Percentiles rank a stretch among this genome's conserved stretches.
Conservation (phyloP, 805 yeast genomes). For the Debaryomyces maramus region DNA sequence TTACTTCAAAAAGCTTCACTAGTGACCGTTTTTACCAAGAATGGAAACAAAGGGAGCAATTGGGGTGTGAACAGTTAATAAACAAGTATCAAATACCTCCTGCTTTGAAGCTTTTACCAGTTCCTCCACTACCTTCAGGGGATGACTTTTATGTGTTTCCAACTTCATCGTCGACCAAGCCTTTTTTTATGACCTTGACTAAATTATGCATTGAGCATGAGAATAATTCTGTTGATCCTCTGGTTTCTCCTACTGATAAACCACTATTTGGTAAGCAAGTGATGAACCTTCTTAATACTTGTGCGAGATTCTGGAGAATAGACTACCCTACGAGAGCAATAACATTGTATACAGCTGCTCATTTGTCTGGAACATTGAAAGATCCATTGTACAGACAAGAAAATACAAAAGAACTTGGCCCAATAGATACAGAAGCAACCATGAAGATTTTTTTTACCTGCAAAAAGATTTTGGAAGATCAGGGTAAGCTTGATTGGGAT, state of each 20-base stretch:
- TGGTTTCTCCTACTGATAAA: slow-evolving; percentile 13
- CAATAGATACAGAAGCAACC: slow-evolving; percentile 30
- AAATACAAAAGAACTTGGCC: slow-evolving; percentile 25
- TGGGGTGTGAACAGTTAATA: slow-evolving; percentile 21
- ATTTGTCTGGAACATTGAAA: slow-evolving; percentile 29
- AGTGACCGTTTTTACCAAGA: slow-evolving; percentile 21
- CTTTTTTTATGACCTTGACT: slow-evolving; percentile 40
- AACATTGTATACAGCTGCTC: slow-evolving; percentile 50
- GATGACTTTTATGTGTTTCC: slow-evolving; percentile 41
- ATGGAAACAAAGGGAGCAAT: slow-evolving; percentile 36
- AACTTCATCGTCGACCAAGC: slow-evolving; percentile 31
- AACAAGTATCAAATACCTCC: slow-evolving; percentile 35
- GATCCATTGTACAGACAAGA: slow-evolving; percentile 23
- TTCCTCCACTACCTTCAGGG: slow-evolving; percentile 34
- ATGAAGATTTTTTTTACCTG: slow-evolving; percentile 27
- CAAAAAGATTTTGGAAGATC: slow-evolving; percentile 31
- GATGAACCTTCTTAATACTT: slow-evolving; percentile 41
- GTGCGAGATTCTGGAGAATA: slow-evolving; percentile 60
- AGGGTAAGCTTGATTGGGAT: slow-evolving; percentile 30
- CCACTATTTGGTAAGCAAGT: slow-evolving; percentile 42
- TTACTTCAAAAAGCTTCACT: slow-evolving; percentile 22
- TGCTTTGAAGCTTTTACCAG: slow-evolving; percentile 26
- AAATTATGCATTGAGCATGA: slow-evolving; percentile 47
- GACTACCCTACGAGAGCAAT: slow-evolving; percentile 50
- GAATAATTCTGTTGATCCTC: slow-evolving; percentile 3